Percentiles rank a stretch among this genome's conserved stretches.
phyloP scores from a whole-genome alignment of 2,329 filamentous ascomycete genomes.

The Aphanocladium album region DNA sequence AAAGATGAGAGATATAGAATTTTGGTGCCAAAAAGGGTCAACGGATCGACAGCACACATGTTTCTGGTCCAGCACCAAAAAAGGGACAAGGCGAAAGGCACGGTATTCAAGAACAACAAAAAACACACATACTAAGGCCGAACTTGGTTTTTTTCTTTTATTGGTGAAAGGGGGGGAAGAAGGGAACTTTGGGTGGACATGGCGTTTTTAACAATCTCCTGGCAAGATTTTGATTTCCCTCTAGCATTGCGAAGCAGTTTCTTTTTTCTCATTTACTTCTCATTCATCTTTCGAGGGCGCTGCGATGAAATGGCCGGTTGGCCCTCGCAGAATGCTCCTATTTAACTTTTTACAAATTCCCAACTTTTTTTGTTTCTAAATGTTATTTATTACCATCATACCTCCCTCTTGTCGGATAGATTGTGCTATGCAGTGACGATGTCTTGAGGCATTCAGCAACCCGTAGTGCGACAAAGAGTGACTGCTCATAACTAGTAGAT shows the following conservation, averaged over 20 bases:
- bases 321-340: neutral
- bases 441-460: too few species aligned
- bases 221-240: conserved; percentile 3
- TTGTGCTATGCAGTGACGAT: too few species aligned
- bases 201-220: conserved; percentile 12
- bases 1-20: neutral
- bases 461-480: too few species aligned
- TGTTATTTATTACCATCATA: neutral
- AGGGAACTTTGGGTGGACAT: neutral
- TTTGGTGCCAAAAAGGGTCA: neutral
- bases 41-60: conserved; percentile 4
- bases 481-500: too few species aligned
- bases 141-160: neutral
- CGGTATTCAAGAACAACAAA: neutral
- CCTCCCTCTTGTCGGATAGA: neutral
- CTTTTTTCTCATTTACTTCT: neutral
- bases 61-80: conserved; percentile 1
- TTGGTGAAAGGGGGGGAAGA: neutral
- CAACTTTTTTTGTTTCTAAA: neutral
- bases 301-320: neutral
- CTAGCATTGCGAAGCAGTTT: conserved; percentile 7
- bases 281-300: neutral
- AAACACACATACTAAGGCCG: neutral
- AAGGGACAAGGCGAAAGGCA: neutral
- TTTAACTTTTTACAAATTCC: neutral